Conservation (phyloP, 2,329 filamentous ascomycete genomes). For the Aspergillus brasiliensis region DNA sequence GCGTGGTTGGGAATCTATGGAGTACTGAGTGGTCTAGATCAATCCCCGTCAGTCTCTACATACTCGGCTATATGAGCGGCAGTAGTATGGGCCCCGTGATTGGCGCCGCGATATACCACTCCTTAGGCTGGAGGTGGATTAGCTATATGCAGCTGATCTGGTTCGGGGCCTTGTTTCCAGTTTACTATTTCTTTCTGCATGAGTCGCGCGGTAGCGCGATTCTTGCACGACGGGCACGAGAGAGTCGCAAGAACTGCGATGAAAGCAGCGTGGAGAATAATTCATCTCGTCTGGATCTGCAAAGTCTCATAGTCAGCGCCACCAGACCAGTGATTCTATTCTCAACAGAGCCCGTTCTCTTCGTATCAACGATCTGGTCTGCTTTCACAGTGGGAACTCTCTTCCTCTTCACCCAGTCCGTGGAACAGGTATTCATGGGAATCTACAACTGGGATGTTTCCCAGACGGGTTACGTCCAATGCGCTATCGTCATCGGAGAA, state of each 20-base stretch:
- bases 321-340: conserved; percentile 40
- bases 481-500: conserved; percentile 47
- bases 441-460: conserved; percentile 30
- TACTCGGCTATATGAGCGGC: conserved; percentile 44
- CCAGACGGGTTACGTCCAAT: conserved; percentile 43
- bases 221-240: conserved; percentile 38
- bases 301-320: conserved; percentile 37
- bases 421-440: conserved; percentile 45
- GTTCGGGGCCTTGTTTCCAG: conserved; percentile 36
- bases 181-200: conserved; percentile 43
- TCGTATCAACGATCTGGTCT: conserved; percentile 47
- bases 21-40: conserved; percentile 32
- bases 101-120: conserved; percentile 38
- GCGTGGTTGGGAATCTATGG: conserved; percentile 36
- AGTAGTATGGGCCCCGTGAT: conserved; percentile 50
- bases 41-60: conserved; percentile 47
- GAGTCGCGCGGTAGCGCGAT: conserved; percentile 47
- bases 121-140: conserved; percentile 22
- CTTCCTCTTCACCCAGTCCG: conserved; percentile 47
- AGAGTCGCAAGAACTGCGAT: conserved; percentile 34
- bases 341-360: conserved; percentile 47
- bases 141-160: conserved; percentile 44
- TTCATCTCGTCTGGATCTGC: conserved; percentile 1
- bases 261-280: conserved; percentile 19
- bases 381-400: conserved; percentile 48